Evolutionary conservation across 305 asterid genomes (phyloP).

Genomic region (Ajuga reptans): DNA sequence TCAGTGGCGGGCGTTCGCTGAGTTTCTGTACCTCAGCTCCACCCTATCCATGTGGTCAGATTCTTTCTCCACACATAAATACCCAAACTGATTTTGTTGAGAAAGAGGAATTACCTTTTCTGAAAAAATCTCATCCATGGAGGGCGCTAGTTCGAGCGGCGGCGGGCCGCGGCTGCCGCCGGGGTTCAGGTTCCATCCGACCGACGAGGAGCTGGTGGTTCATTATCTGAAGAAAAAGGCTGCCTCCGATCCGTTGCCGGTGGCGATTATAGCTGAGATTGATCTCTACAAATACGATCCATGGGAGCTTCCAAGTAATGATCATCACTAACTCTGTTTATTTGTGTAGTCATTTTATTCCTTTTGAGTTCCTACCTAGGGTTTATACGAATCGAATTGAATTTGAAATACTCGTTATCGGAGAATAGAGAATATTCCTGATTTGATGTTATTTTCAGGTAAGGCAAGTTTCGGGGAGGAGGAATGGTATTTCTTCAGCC

Average conservation of each 20-base stretch:
- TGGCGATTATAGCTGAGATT: slow-evolving; percentile 37
- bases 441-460: slow-evolving; percentile 21
- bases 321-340: not conserved
- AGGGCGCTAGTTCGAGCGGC: slow-evolving; percentile 30
- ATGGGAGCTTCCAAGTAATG: slow-evolving; percentile 53
- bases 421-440: not conserved
- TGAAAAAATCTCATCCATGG: slow-evolving; percentile 21
- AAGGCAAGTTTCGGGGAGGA: slow-evolving; percentile 45
- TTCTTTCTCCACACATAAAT: slow-evolving; percentile 20
- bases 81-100: not conserved
- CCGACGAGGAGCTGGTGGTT: slow-evolving; percentile 50
- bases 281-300: slow-evolving; percentile 51
- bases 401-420: not conserved
- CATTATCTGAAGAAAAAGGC: slow-evolving; percentile 42
- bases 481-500: slow-evolving; percentile 50
- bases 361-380: not conserved
- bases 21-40: slow-evolving; percentile 20
- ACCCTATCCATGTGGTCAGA: slow-evolving; percentile 7
- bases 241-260: slow-evolving; percentile 37
- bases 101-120: not conserved
- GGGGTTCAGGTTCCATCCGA: slow-evolving; percentile 51
- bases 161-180: slow-evolving; percentile 38
- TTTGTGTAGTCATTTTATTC: not conserved
- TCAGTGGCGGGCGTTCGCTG: not conserved
- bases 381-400: not conserved